These are phyloP conservation scores for Lipomyces orientalis DNA, from an alignment of 805 yeast genomes.

Conservation along the genomic window DNA sequence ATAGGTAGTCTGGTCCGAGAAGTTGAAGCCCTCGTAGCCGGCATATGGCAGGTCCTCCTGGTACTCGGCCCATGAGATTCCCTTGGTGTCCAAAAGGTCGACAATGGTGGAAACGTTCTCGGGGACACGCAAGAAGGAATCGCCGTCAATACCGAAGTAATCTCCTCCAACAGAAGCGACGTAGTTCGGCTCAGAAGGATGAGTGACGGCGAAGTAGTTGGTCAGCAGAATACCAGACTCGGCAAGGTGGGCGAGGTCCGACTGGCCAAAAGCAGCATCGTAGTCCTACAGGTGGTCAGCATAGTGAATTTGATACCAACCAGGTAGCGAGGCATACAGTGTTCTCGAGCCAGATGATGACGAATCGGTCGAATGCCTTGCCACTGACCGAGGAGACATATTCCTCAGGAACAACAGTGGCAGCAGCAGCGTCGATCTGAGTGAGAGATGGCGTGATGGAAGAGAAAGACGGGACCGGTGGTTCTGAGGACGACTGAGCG, in stretches of 20 bases:
- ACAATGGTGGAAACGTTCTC: conserved; percentile 55
- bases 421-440: conserved; percentile 42
- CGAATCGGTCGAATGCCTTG: conserved; percentile 50
- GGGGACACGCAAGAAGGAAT: conserved; percentile 54
- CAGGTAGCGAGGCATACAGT: conserved; percentile 42
- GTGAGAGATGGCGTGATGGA: conserved; percentile 46
- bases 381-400: conserved; percentile 50
- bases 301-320: not conserved
- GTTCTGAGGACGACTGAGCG: conserved; percentile 37
- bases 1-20: conserved; percentile 50
- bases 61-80: conserved; percentile 61
- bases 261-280: conserved; percentile 56
- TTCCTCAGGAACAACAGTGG: conserved; percentile 45
- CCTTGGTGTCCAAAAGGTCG: conserved; percentile 54
- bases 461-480: conserved; percentile 43
- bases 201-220: conserved; percentile 60
- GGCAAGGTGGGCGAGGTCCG: conserved; percentile 52
- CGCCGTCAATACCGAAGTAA: conserved; percentile 56
- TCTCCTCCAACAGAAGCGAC: conserved; percentile 58
- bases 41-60: conserved; percentile 60
- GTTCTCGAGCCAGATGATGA: conserved; percentile 58
- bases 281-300: conserved; percentile 46
- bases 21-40: conserved; percentile 57
- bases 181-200: conserved; percentile 63
- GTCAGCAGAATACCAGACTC: conserved; percentile 53